Base-by-base conservation (phyloP, 352 stramenopile species). In the Globisporangium sylvaticum region DNA sequence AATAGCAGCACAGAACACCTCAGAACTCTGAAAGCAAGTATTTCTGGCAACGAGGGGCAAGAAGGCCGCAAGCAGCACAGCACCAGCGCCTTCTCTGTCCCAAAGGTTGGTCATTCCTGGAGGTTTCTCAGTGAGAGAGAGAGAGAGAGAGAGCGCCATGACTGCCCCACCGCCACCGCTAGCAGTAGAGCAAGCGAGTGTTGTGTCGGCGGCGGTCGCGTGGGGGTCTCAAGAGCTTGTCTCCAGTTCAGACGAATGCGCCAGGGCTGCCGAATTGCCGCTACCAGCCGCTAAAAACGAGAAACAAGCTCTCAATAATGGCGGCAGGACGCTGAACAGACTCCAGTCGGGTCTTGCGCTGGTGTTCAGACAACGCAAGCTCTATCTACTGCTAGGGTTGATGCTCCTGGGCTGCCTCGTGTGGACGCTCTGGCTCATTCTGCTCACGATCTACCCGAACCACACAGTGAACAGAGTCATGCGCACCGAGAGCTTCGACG, bases 341-440 rank as follows among this genome's bases (percentile, higher is more conserved):
- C 37, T 44, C 37, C 14, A 4, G 2, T 20, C 15, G 4, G 14
- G 37, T 44, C 15, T 44, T 4, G 14, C 5, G 37, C 37, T 44
- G 37, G 7, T 44, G 37, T 44, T 44, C 12, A 44, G 12, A 20
- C 37, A 44, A 15, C 37, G 10, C 37, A 44, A 44, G 37, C 37
- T 44, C 12, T 6, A 44, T 44, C 4, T 44, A 18, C 37, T 44
- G 14, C 10, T 44, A 12, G 4, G 37, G 4, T 18, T 20, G 37
- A 20, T 20, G 12, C 4, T 44, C 15, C 4, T 44, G 37, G 37
- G 37, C 4, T 44, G 37, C 1, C 12, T 44, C 15, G 37, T 44
- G 44, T 82, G 74, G 76, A 77, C 67, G 59, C n/a, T 72, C 0
- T 73, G 80, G 68, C 44, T 81, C 24, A 22, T 87, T 39, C 34